Base-by-base conservation (phyloP, 495 filamentous ascomycete genomes). In the Tuber umbilicatum region DNA sequence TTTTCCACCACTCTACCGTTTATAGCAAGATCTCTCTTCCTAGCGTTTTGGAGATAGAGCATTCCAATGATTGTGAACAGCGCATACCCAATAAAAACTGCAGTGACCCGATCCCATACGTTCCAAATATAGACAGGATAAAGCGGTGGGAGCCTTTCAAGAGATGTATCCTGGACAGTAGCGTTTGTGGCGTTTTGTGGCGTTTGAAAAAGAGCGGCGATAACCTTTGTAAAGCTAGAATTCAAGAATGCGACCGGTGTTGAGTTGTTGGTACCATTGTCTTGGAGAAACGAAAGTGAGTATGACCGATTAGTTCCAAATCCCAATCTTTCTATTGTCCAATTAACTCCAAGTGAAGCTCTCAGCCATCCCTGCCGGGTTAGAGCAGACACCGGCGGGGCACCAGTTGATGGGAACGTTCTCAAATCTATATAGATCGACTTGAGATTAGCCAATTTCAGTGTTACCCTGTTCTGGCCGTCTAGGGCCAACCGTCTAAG, bases 21-120 rank as follows among this genome's bases (percentile, higher is more conserved):
- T 73, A 89, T 88, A 9, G 86, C 85, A 3, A 88, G 87, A 19
- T 88, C 88, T 73, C 97, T 85, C 0, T 91, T 87, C 7, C 86
- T 86, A 27, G 89, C 90, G 68, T 90, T 86, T 31, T 87, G 89
- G 39, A 97, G 87, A 82, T 98, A 99, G 5, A 93, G 81, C 67
- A 90, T 88, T 3, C 94, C 94, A 23, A 91, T 78, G 47, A 92
- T 71, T 17, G 90, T 91, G 72, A 95, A 87, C 68, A 92, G 89
- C 0, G 89, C 79, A 81, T 97, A 98, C 47, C 95, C 95, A 78
- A 90, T 86, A 1, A 93, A 74, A 55, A 97, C 92, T 37, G 94
- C 94, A 83, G 73, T 76, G 21, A 82, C 74, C 67, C 81, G 71
- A 72, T 82, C 81, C 78, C 80, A 80, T n/a, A 80, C 76, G 72